These are phyloP conservation scores for Wickerhamomyces ciferrii DNA, from an alignment of 805 yeast genomes.

Conservation along the genomic window DNA sequence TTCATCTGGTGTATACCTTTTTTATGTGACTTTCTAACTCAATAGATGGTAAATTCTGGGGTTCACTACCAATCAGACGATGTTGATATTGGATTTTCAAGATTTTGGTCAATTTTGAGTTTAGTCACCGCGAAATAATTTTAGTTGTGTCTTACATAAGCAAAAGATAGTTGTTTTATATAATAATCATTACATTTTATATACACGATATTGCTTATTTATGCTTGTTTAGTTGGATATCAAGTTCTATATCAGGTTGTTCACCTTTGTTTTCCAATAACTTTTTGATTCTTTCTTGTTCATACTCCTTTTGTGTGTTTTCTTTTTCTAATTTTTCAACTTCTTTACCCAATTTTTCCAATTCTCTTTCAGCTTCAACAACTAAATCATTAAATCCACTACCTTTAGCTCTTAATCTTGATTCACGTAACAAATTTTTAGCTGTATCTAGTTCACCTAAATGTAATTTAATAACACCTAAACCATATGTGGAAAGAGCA, in stretches of 20 bases:
- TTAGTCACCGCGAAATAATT: background rate
- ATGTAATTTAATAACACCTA: slow-evolving; percentile 76
- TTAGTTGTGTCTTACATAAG: too few relatives aligned
- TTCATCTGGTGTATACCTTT: too few relatives aligned
- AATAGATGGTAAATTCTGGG: background rate
- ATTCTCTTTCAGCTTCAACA: slow-evolving; percentile 60
- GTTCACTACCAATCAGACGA: background rate
- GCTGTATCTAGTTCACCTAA: slow-evolving; percentile 52
- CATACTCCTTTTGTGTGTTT: background rate
- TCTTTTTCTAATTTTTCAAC: slow-evolving; percentile 4
- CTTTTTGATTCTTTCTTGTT: slow-evolving; percentile 11
- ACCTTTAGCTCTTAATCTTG: slow-evolving; percentile 64
- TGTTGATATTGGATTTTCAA: background rate
- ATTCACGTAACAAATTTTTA: slow-evolving; percentile 55
- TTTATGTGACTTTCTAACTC: too few relatives aligned
- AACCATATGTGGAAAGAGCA: slow-evolving; percentile 78
- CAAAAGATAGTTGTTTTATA: background rate
- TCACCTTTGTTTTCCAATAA: slow-evolving; percentile 4
- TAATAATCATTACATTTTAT: background rate
- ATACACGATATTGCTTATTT: background rate
- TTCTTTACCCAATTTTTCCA: slow-evolving; percentile 41
- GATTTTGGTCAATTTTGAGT: background rate
- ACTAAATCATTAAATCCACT: slow-evolving; percentile 60
- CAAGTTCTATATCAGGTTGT: slow-evolving; percentile 15
- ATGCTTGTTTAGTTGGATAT: slow-evolving; percentile 11